A percentile compares a stretch with the other conserved stretches of the same genome.
Conservation (phyloP, 139 green algal species). For the Edaphochlamys debaryana region DNA sequence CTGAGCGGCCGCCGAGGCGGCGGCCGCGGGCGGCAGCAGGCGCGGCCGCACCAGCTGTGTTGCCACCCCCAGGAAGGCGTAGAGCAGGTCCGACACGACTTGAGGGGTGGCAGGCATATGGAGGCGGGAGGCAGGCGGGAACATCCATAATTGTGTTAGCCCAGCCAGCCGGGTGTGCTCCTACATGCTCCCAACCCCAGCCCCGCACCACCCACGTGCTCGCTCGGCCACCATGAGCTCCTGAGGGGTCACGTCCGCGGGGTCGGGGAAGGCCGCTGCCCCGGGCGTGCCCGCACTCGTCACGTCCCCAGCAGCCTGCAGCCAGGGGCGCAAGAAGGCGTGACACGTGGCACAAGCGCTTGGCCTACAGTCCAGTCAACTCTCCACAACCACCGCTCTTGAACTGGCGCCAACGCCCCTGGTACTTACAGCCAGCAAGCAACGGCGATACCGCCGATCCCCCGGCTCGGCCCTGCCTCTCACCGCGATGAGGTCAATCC, state of each 20-base stretch:
- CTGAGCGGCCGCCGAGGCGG: not conserved
- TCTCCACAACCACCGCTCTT: not conserved
- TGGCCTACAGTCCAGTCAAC: not conserved
- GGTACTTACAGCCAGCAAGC: not conserved
- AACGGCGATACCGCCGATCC: not conserved
- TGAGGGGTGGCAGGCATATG: not conserved
- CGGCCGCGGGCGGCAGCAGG: constrained; percentile 31
- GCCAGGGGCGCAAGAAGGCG: not conserved
- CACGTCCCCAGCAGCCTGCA: not conserved
- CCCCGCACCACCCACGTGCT: not conserved
- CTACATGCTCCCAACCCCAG: not conserved
- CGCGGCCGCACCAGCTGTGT: constrained; percentile 63
- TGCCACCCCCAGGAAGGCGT: constrained; percentile 80
- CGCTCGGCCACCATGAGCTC: constrained; percentile 9
- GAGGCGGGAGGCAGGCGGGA: not conserved
- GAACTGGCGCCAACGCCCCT: not conserved
- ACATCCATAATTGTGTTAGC: not conserved
- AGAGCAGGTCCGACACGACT: constrained; percentile 90
- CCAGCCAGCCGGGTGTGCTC: too few species aligned
- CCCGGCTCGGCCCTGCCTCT: not conserved
- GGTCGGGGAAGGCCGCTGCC: too few species aligned
- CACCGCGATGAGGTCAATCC: constrained; percentile 42
- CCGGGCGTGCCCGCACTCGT: not conserved
- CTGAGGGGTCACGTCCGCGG: not conserved
- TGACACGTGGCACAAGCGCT: not conserved